phyloP scores from a whole-genome alignment of 768 basidiomycete species.

The Lactifluus echinatus region DNA sequence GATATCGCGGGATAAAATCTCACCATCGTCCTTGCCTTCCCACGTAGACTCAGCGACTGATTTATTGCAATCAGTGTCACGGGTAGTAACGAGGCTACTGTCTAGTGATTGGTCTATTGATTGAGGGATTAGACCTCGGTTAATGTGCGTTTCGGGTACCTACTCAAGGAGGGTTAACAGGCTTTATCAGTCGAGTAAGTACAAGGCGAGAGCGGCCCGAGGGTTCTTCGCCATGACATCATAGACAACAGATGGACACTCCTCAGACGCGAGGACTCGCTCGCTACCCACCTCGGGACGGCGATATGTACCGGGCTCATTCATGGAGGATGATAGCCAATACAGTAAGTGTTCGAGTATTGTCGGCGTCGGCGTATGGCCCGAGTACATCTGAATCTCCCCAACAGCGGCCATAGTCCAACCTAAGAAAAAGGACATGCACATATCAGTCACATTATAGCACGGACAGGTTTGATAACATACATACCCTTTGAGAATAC shows the following conservation, averaged over 20 bases:
- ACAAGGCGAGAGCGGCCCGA: conserved; percentile 16
- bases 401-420: conserved; percentile 11
- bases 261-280: conserved; percentile 8
- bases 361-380: conserved; percentile 13
- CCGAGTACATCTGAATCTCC: conserved; percentile 2
- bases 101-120: conserved; percentile 2
- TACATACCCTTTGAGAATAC: conserved; percentile 19
- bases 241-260: conserved; percentile 16
- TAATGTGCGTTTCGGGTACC: conserved; percentile 19
- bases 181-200: conserved; percentile 16
- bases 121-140: conserved; percentile 13
- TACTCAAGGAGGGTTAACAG: conserved; percentile 17
- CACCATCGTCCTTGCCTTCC: conserved; percentile 16
- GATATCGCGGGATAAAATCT: not conserved
- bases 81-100: not conserved
- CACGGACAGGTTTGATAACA: not conserved
- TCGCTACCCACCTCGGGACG: conserved; percentile 20
- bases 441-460: not conserved
- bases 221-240: conserved; percentile 19
- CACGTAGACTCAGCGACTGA: conserved; percentile 10
- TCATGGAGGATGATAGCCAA: conserved; percentile 19
- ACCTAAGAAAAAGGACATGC: not conserved
- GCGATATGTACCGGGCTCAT: conserved; percentile 11
- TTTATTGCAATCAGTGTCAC: not conserved
- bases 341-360: conserved; percentile 14